These are phyloP conservation scores for Aspergillus sp. DNA, from an alignment of 2,329 filamentous ascomycete species.

Conservation along the genomic window DNA sequence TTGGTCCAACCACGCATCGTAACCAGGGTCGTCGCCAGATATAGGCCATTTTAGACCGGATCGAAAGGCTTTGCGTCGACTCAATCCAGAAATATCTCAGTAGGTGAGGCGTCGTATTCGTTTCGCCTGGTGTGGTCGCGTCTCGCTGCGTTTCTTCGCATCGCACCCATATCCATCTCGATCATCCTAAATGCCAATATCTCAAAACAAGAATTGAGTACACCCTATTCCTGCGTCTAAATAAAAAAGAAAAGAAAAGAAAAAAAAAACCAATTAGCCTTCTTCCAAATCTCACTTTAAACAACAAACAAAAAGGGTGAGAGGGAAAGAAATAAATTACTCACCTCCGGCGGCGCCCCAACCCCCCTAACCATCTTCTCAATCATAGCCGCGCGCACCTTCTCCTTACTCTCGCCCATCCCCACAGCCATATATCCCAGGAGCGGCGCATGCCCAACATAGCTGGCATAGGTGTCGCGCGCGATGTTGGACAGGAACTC, in stretches of 20 bases:
- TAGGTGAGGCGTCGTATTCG: neutral
- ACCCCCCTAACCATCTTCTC: constrained; percentile 70
- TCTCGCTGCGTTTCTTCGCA: neutral
- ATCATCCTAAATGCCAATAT: neutral
- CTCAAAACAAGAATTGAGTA: neutral
- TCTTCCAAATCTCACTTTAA: no score
- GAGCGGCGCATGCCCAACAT: constrained; percentile 84
- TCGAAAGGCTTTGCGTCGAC: neutral
- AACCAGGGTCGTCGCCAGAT: neutral
- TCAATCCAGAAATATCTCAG: neutral
- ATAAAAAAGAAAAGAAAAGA: neutral
- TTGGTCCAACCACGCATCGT: neutral
- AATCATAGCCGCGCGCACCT: constrained; percentile 76
- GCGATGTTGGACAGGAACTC: constrained; percentile 97
- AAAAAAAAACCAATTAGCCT: neutral
- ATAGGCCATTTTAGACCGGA: neutral
- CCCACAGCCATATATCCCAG: constrained; percentile 87
- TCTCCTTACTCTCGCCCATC: constrained; percentile 79
- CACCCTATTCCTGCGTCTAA: constrained; percentile 13
- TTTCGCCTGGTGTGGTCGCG: neutral
- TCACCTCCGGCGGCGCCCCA: constrained; percentile 64
- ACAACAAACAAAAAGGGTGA: no score
- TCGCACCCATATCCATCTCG: neutral
- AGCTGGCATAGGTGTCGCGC: constrained; percentile 86
- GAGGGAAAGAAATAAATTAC: constrained; percentile 9